Percentiles rank a stretch among this genome's conserved stretches.
Conservation (phyloP, 805 yeast genomes). For the Sugiyamaella qingdaonensis region DNA sequence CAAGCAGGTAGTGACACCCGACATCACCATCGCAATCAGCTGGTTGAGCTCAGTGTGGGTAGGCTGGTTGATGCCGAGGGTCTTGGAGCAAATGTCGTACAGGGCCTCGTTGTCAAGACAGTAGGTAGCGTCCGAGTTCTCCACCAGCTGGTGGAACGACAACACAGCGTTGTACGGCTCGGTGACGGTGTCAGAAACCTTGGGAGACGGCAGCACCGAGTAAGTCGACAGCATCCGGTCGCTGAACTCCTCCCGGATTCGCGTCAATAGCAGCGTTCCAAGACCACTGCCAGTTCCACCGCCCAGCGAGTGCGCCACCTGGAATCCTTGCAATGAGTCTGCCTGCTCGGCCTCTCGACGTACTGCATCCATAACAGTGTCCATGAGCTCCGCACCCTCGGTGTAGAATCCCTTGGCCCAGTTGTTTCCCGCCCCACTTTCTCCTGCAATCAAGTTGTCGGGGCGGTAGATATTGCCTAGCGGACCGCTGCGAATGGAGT, state of each 20-base stretch:
- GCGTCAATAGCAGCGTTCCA: slow-evolving; percentile 85
- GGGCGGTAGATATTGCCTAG: slow-evolving; percentile 88
- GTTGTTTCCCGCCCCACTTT: slow-evolving; percentile 91
- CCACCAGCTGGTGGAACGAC: slow-evolving; percentile 89
- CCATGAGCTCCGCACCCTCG: slow-evolving; percentile 94
- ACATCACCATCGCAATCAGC: slow-evolving; percentile 87
- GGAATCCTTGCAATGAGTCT: slow-evolving; percentile 94
- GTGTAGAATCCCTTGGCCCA: slow-evolving; percentile 99
- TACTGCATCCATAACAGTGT: slow-evolving; percentile 83
- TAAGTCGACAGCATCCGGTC: slow-evolving; percentile 97
- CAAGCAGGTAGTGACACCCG: slow-evolving; percentile 91
- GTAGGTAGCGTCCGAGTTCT: slow-evolving; percentile 88
- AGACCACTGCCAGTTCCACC: slow-evolving; percentile 98
- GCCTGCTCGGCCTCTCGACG: slow-evolving; percentile 94
- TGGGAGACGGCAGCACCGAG: slow-evolving; percentile 93
- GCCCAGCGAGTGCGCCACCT: slow-evolving; percentile 76
- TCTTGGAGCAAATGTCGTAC: slow-evolving; percentile 83
- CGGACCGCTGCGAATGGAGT: slow-evolving; percentile 70
- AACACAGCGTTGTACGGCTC: slow-evolving; percentile 94
- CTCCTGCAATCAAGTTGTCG: slow-evolving; percentile 85
- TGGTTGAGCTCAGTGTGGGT: slow-evolving; percentile 75
- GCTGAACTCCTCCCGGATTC: slow-evolving; percentile 88
- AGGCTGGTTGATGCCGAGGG: slow-evolving; percentile 77
- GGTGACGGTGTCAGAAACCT: slow-evolving; percentile 87
- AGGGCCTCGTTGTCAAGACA: slow-evolving; percentile 95